These are phyloP conservation scores for Acorus gramineus DNA, from an alignment of 106 monocot species.

Conservation along the genomic window DNA sequence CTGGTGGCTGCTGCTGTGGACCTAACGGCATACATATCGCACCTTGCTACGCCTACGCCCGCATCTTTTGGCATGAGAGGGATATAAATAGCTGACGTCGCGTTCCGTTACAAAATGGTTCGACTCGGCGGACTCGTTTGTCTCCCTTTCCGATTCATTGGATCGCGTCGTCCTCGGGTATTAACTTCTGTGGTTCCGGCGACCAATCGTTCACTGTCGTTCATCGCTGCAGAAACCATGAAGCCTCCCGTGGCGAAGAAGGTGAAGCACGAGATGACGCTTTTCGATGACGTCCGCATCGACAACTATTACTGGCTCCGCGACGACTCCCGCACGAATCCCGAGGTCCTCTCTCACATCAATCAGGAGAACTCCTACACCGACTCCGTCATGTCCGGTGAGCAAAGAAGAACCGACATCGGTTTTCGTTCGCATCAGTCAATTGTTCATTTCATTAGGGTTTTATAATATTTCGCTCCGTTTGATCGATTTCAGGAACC, in stretches of 20 bases:
- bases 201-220: neutral
- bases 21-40: too few relatives aligned
- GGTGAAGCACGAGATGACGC: conserved; percentile 71
- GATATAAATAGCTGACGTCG: too few relatives aligned
- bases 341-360: conserved; percentile 61
- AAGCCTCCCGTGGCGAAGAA: conserved; percentile 69
- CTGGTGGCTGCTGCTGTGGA: too few relatives aligned
- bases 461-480: too few relatives aligned
- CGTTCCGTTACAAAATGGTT: too few relatives aligned
- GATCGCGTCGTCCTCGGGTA: too few relatives aligned
- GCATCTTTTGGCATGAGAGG: too few relatives aligned
- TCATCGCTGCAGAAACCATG: conserved; percentile 8
- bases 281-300: conserved; percentile 79
- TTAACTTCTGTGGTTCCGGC: too few relatives aligned
- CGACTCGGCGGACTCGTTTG: too few relatives aligned
- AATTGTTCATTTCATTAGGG: neutral
- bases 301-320: conserved; percentile 98
- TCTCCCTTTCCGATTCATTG: too few relatives aligned
- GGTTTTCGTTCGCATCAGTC: neutral
- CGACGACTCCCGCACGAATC: conserved; percentile 67
- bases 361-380: conserved; percentile 74
- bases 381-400: conserved; percentile 65
- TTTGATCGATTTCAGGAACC: conserved; percentile 33
- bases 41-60: too few relatives aligned
- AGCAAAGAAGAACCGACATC: neutral